Conservation (phyloP, 2,329 filamentous ascomycete genomes). For the Furcasterigmium sp. region DNA sequence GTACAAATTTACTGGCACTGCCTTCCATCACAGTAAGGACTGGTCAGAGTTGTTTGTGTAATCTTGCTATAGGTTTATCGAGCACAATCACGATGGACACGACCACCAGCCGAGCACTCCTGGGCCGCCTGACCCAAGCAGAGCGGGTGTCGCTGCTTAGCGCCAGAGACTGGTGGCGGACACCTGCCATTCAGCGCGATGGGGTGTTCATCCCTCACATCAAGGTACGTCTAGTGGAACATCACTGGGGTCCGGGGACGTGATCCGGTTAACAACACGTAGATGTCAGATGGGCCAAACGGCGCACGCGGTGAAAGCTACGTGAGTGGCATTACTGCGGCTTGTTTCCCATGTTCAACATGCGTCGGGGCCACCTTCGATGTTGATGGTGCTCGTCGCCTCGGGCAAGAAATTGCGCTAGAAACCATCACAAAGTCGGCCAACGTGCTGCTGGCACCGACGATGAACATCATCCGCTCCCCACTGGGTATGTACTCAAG, state of each 20-base stretch:
- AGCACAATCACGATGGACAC: too few species aligned
- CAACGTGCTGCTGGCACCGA: conserved; percentile 48
- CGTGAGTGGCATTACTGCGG: neutral
- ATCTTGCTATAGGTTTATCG: too few species aligned
- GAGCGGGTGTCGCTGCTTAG: conserved; percentile 5
- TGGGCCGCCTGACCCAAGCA: conserved; percentile 1
- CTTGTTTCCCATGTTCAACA: neutral
- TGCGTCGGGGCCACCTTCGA: neutral
- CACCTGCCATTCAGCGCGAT: conserved; percentile 3
- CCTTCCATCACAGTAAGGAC: too few species aligned
- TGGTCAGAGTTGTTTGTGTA: too few species aligned
- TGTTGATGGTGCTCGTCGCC: neutral
- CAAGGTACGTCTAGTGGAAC: conserved; percentile 7
- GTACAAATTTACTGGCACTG: too few species aligned
- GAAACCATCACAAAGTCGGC: neutral
- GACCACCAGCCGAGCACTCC: too few species aligned
- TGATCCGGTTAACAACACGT: too few species aligned
- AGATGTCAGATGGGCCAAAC: neutral
- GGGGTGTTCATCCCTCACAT: conserved; percentile 4
- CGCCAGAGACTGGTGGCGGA: conserved; percentile 7
- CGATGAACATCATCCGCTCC: conserved; percentile 40
- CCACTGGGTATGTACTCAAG: conserved; percentile 26
- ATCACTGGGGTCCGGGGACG: too few species aligned
- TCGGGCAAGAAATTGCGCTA: neutral
- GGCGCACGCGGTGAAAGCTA: neutral